phyloP scores from a whole-genome alignment of 768 basidiomycete species.

The Cystobasidium ongulense region DNA sequence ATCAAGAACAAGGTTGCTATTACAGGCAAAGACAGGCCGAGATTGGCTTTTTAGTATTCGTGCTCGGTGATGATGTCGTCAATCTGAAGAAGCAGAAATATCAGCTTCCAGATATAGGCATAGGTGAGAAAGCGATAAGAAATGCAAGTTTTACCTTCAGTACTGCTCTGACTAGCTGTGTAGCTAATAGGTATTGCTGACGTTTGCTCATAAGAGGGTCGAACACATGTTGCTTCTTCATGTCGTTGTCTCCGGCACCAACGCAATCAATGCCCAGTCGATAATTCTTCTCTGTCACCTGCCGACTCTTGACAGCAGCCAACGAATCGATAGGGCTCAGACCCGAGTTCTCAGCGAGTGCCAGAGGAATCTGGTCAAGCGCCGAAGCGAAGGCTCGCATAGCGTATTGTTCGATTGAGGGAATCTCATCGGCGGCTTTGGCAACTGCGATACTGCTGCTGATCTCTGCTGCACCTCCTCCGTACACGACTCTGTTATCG shows the following conservation, averaged over 20 bases:
- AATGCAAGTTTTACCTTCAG: constrained; percentile 30
- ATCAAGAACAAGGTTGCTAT: not conserved
- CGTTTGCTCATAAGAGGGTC: constrained; percentile 95
- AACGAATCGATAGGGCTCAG: constrained; percentile 92
- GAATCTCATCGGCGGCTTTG: constrained; percentile 93
- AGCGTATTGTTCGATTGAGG: constrained; percentile 96
- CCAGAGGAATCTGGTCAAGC: constrained; percentile 86
- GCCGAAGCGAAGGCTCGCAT: constrained; percentile 99
- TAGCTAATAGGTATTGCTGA: constrained; percentile 94
- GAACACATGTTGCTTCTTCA: constrained; percentile 94
- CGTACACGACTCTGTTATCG: constrained; percentile 95
- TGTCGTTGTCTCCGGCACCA: constrained; percentile 79
- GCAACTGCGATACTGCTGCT: constrained; percentile 85
- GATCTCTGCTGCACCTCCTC: constrained; percentile 96
- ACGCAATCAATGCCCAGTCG: constrained; percentile 87
- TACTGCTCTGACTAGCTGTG: constrained; percentile 55
- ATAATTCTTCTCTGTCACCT: constrained; percentile 75
- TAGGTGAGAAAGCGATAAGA: not conserved
- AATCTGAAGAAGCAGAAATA: constrained; percentile 20
- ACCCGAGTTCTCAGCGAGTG: constrained; percentile 95
- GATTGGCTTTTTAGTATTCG: constrained; percentile 3
- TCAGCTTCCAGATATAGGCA: not conserved
- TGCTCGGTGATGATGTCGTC: constrained; percentile 39
- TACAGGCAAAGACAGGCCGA: not conserved
- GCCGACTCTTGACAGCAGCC: constrained; percentile 87